Evolutionary conservation across 2,329 filamentous ascomycete species (phyloP).

Genomic region (Elsinoe batatas): DNA sequence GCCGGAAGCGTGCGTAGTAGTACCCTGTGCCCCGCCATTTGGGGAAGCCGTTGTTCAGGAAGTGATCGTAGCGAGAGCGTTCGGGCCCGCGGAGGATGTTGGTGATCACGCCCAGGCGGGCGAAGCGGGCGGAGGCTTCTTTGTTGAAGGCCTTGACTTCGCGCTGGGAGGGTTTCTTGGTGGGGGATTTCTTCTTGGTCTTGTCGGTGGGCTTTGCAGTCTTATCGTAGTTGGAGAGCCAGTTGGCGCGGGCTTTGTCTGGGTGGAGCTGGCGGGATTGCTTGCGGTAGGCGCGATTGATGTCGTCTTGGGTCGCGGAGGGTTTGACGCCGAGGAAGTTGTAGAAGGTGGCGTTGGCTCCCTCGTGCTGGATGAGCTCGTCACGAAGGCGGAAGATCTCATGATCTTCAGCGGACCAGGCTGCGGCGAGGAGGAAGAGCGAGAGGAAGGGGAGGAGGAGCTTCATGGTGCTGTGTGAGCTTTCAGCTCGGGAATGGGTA

Average conservation of each 20-base stretch:
- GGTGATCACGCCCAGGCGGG: conserved; percentile 72
- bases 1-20: conserved; percentile 91
- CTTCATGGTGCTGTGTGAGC: conserved; percentile 52
- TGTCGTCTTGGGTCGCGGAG: conserved; percentile 70
- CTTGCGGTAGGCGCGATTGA: conserved; percentile 90
- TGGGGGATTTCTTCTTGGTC: conserved; percentile 46
- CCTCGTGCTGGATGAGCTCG: conserved; percentile 68
- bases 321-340: conserved; percentile 71
- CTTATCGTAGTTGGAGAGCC: conserved; percentile 59
- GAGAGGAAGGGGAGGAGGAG: conserved; percentile 55
- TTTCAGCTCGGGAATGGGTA: not conserved
- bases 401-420: conserved; percentile 92
- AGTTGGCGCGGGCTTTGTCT: conserved; percentile 85
- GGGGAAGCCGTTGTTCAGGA: conserved; percentile 85
- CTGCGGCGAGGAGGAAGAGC: conserved; percentile 56
- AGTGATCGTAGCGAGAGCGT: conserved; percentile 88
- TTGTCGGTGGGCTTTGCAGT: conserved; percentile 29
- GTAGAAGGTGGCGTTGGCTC: conserved; percentile 79
- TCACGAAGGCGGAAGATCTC: conserved; percentile 95
- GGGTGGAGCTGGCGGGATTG: conserved; percentile 76
- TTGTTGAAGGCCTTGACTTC: conserved; percentile 74
- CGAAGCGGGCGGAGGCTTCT: conserved; percentile 70
- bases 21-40: conserved; percentile 96
- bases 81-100: conserved; percentile 73
- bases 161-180: conserved; percentile 60